Percentiles rank a stretch among this genome's conserved stretches.
Conservation (phyloP, 345 rosid species). For the Heritiera littoralis region DNA sequence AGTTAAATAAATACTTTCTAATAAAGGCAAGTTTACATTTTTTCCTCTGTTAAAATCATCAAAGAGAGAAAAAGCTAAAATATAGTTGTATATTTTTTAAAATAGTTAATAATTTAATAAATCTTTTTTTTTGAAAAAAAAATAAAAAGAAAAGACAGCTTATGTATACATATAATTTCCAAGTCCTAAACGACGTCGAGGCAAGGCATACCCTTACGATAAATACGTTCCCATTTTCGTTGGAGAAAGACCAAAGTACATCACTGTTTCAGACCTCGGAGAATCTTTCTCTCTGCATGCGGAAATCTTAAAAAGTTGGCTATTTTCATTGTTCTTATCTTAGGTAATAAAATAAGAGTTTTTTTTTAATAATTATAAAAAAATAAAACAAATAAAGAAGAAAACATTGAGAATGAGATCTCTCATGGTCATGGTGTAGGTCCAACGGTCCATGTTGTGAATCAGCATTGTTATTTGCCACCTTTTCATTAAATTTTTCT, state of each 20-base stretch:
- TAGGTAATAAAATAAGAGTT: neutral
- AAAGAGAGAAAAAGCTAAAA: too few relatives aligned
- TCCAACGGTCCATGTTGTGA: neutral
- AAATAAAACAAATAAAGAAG: too few relatives aligned
- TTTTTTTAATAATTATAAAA: neutral
- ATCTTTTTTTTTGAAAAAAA: too few relatives aligned
- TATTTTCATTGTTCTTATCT: too few relatives aligned
- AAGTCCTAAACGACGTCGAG: neutral
- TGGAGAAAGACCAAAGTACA: neutral
- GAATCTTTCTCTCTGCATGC: neutral
- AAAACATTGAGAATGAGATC: neutral
- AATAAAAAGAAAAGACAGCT: too few relatives aligned
- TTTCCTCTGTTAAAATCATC: too few relatives aligned
- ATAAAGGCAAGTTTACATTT: too few relatives aligned
- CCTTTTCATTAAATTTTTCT: neutral
- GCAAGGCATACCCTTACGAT: neutral
- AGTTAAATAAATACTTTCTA: too few relatives aligned
- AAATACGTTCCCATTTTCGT: neutral
- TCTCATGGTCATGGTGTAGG: constrained; percentile 13
- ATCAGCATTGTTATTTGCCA: neutral
- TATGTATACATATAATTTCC: too few relatives aligned
- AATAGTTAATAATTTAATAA: too few relatives aligned
- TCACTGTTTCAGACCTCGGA: neutral
- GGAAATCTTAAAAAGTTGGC: neutral
- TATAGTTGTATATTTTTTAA: too few relatives aligned